A percentile compares a stretch with the other conserved stretches of the same genome.
These are phyloP conservation scores for Fusarium lateritium DNA, from an alignment of 2,329 filamentous ascomycete species.

Conservation along the genomic window DNA sequence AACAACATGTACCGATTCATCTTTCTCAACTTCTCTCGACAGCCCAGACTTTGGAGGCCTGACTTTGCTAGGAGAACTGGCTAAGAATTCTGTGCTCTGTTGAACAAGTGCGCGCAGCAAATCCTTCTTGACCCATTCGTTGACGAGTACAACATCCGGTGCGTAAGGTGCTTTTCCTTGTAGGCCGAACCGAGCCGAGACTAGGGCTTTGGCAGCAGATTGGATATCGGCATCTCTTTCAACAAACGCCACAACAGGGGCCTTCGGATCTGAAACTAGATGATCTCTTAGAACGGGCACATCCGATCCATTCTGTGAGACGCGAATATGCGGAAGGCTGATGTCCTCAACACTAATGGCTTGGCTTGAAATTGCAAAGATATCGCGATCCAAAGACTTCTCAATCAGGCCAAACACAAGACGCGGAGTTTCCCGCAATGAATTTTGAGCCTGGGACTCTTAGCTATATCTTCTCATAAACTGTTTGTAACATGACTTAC, in stretches of 20 bases:
- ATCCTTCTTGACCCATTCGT: slow-evolving; percentile 46
- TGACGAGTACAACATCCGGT: slow-evolving; percentile 40
- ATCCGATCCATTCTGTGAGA: slow-evolving; percentile 22
- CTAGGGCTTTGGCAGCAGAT: slow-evolving; percentile 31
- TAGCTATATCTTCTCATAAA: not conserved
- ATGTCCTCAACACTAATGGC: slow-evolving; percentile 7
- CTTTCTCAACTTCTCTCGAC: slow-evolving; percentile 21
- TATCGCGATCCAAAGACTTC: slow-evolving; percentile 25
- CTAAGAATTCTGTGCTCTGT: slow-evolving; percentile 23
- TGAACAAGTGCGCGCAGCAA: slow-evolving; percentile 31
- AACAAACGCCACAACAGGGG: slow-evolving; percentile 33
- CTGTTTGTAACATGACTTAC: not conserved
- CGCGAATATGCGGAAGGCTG: slow-evolving; percentile 13
- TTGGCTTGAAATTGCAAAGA: slow-evolving; percentile 16
- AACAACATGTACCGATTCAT: slow-evolving; percentile 15
- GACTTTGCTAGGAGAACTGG: not conserved
- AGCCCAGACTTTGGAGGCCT: not conserved
- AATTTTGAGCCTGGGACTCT: not conserved
- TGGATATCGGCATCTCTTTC: slow-evolving; percentile 42
- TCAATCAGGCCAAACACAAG: slow-evolving; percentile 14
- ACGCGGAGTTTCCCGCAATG: slow-evolving; percentile 18
- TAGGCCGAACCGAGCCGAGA: slow-evolving; percentile 32
- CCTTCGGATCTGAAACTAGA: slow-evolving; percentile 19
- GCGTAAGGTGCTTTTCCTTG: slow-evolving; percentile 42
- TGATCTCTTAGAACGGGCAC: slow-evolving; percentile 6